Percentiles rank a stretch among this genome's conserved stretches.
Evolutionary conservation across 306 rosid genomes (phyloP).

Genomic region (Lathyrus sativus): DNA sequence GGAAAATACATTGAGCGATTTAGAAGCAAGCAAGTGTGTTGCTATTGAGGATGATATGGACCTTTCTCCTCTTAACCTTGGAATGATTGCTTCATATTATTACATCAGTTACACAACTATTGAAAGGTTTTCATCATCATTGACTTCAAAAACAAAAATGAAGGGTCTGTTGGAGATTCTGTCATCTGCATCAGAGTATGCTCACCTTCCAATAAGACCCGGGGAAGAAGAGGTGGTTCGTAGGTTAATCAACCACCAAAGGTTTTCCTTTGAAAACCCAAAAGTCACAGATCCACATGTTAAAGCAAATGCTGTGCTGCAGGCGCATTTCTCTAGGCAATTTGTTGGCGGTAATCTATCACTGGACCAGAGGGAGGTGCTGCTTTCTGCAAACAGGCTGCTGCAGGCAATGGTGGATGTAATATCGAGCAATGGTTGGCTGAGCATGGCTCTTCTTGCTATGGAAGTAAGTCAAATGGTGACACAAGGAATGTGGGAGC

Average conservation of each 20-base stretch:
- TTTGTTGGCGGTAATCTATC: slow-evolving; percentile 75
- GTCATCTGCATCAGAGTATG: slow-evolving; percentile 86
- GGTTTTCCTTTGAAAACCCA: slow-evolving; percentile 84
- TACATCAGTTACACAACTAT: slow-evolving; percentile 87
- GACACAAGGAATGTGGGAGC: slow-evolving; percentile 92
- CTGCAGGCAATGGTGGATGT: slow-evolving; percentile 99
- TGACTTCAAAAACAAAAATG: slow-evolving; percentile 86
- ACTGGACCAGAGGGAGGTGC: slow-evolving; percentile 83
- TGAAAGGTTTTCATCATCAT: slow-evolving; percentile 80
- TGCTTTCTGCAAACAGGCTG: slow-evolving; percentile 79
- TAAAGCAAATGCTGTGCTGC: slow-evolving; percentile 85
- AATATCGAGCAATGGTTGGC: slow-evolving; percentile 92
- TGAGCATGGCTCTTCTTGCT: slow-evolving; percentile 74
- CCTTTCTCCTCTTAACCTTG: slow-evolving; percentile 85
- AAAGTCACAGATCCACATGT: slow-evolving; percentile 82
- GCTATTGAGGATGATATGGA: slow-evolving; percentile 81
- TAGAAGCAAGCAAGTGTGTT: slow-evolving; percentile 85
- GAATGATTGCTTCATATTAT: slow-evolving; percentile 89
- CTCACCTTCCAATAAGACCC: slow-evolving; percentile 81
- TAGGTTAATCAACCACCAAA: slow-evolving; percentile 86
- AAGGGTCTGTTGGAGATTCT: slow-evolving; percentile 86
- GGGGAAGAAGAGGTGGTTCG: slow-evolving; percentile 91
- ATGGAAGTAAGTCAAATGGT: slow-evolving; percentile 99
- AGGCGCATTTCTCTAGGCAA: slow-evolving; percentile 92
- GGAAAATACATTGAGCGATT: slow-evolving; percentile 75